phyloP scores from a whole-genome alignment of 345 rosid species.

The Camelina laxa region DNA sequence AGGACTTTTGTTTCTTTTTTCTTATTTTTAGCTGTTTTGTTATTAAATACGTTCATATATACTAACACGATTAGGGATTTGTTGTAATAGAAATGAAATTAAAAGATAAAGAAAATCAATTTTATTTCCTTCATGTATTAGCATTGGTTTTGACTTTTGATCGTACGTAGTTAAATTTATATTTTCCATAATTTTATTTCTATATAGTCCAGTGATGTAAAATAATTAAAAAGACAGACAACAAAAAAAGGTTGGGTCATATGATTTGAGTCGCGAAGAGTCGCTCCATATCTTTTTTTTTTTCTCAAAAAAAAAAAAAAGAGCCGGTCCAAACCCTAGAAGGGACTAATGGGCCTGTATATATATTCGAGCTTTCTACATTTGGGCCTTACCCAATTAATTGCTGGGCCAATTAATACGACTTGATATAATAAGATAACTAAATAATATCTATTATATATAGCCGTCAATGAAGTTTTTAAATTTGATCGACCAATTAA shows the following conservation, averaged over 20 bases:
- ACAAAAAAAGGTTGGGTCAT: not conserved
- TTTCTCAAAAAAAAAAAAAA: no score
- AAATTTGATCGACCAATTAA: conserved; percentile 11
- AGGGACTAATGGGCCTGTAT: not conserved
- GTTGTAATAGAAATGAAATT: not conserved
- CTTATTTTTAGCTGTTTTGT: not conserved
- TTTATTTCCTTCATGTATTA: not conserved
- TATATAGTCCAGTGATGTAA: not conserved
- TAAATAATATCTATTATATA: not conserved
- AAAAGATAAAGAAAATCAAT: not conserved
- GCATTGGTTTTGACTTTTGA: not conserved
- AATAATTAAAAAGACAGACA: no score
- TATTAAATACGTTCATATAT: not conserved
- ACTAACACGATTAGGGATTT: not conserved
- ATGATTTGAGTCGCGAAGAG: no score
- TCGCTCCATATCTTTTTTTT: no score
- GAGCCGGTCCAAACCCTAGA: no score
- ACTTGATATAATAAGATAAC: not conserved
- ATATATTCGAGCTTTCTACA: not conserved
- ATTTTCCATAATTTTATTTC: not conserved
- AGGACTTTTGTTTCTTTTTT: not conserved
- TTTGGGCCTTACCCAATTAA: not conserved
- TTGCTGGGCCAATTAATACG: not conserved
- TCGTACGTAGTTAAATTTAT: not conserved
- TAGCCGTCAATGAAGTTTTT: conserved; percentile 11